These are phyloP conservation scores for Phytophthora kernoviae DNA, from an alignment of 352 stramenopile species.

Conservation along the genomic window DNA sequence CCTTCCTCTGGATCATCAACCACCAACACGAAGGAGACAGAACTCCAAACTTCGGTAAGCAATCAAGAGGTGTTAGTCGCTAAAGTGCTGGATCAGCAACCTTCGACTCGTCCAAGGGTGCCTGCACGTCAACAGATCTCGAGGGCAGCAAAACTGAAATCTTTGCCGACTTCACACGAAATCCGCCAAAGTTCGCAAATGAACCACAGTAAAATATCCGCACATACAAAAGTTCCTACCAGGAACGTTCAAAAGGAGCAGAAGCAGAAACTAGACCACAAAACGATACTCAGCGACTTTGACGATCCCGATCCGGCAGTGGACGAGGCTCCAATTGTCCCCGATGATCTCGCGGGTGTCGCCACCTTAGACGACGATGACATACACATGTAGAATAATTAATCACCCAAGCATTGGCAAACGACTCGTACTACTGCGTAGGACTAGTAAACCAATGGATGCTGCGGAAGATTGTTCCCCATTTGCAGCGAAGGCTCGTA, in stretches of 20 bases:
- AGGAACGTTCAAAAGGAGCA: constrained; percentile 7
- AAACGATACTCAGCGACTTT: constrained; percentile 49
- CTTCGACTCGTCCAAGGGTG: not conserved
- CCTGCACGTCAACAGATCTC: constrained; percentile 9
- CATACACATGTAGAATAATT: not conserved
- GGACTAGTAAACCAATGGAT: too few species aligned
- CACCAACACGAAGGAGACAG: not conserved
- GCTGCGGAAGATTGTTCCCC: too few species aligned
- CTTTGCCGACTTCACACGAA: not conserved
- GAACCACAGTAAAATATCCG: not conserved
- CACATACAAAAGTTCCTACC: not conserved
- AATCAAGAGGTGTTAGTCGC: constrained; percentile 19
- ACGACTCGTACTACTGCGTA: too few species aligned
- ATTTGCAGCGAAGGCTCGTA: too few species aligned
- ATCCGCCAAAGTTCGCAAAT: not conserved
- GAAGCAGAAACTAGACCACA: not conserved
- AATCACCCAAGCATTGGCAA: too few species aligned
- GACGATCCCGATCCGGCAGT: constrained; percentile 68
- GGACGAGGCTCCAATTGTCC: constrained; percentile 50
- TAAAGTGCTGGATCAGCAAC: not conserved
- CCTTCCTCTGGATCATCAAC: constrained; percentile 6
- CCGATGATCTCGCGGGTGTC: constrained; percentile 47
- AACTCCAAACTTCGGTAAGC: not conserved
- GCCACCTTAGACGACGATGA: constrained; percentile 24
- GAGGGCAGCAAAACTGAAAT: constrained; percentile 12